These are phyloP conservation scores for Astrothelium subdiscretum DNA, from an alignment of 495 filamentous ascomycete species.

Conservation along the genomic window DNA sequence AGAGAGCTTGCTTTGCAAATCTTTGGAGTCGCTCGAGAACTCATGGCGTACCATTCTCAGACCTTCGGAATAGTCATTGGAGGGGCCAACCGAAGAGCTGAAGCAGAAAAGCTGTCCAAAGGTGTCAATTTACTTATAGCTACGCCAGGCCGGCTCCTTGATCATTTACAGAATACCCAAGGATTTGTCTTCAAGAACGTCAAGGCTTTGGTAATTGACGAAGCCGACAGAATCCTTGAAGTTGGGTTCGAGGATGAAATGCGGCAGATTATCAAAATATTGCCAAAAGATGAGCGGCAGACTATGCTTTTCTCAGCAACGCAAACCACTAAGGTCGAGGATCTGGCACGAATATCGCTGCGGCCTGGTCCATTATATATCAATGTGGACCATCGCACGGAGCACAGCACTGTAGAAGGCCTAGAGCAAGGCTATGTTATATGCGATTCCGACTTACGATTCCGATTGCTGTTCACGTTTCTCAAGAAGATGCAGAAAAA, in stretches of 20 bases:
- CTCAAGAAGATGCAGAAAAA: conserved; percentile 82
- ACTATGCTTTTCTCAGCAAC: conserved; percentile 97
- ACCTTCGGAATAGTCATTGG: conserved; percentile 95
- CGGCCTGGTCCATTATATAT: conserved; percentile 89
- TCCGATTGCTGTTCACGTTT: conserved; percentile 91
- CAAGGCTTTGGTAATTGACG: conserved; percentile 77
- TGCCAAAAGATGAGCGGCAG: conserved; percentile 79
- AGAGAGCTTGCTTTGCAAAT: conserved; percentile 92
- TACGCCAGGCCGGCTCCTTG: conserved; percentile 82
- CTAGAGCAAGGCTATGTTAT: conserved; percentile 92
- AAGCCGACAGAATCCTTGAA: conserved; percentile 89
- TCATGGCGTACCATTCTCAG: conserved; percentile 79
- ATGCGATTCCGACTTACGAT: conserved; percentile 86
- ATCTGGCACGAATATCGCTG: conserved; percentile 86
- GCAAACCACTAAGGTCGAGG: conserved; percentile 96
- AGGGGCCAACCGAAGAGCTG: conserved; percentile 79
- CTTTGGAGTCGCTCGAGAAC: conserved; percentile 85
- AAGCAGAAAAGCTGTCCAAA: conserved; percentile 88
- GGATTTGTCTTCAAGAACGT: conserved; percentile 92
- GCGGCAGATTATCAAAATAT: conserved; percentile 91
- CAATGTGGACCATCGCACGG: conserved; percentile 73
- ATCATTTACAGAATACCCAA: conserved; percentile 88
- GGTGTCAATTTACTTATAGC: conserved; percentile 91
- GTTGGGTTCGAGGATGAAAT: conserved; percentile 98
- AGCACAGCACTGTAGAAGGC: conserved; percentile 77